These are phyloP conservation scores for Stylosanthes scabra DNA, from an alignment of 331 rosid species.

Conservation along the genomic window DNA sequence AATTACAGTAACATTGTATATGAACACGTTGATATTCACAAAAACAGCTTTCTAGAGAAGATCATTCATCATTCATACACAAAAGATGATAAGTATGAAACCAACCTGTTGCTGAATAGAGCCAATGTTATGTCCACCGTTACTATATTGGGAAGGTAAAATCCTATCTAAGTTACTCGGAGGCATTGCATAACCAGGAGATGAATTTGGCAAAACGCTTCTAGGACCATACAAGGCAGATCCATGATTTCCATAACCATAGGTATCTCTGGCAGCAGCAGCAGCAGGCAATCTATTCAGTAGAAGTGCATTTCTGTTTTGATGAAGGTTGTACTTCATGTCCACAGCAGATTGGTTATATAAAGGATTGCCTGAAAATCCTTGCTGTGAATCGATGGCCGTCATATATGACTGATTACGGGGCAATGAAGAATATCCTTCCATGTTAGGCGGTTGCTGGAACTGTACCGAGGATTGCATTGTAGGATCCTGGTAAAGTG, in stretches of 20 bases:
- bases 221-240: conserved; percentile 44
- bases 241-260: conserved; percentile 50
- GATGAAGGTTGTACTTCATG: conserved; percentile 47
- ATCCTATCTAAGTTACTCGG: conserved; percentile 47
- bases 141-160: conserved; percentile 46
- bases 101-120: conserved; percentile 62
- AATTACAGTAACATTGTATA: not conserved
- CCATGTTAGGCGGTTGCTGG: conserved; percentile 43
- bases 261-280: conserved; percentile 41
- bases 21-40: not conserved
- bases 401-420: conserved; percentile 45
- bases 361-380: conserved; percentile 45
- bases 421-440: conserved; percentile 40
- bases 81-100: not conserved
- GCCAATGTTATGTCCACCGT: conserved; percentile 45
- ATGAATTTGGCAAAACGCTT: conserved; percentile 43
- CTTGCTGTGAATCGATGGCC: conserved; percentile 42
- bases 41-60: conserved; percentile 7
- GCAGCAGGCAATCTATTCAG: conserved; percentile 50
- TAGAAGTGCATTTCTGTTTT: conserved; percentile 43
- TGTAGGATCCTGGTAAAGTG: conserved; percentile 42
- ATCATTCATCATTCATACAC: conserved; percentile 12
- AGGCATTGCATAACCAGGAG: conserved; percentile 43
- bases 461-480: conserved; percentile 42
- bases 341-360: conserved; percentile 43